phyloP scores from a whole-genome alignment of 2,329 filamentous ascomycete species.

The Penicillium expansum region DNA sequence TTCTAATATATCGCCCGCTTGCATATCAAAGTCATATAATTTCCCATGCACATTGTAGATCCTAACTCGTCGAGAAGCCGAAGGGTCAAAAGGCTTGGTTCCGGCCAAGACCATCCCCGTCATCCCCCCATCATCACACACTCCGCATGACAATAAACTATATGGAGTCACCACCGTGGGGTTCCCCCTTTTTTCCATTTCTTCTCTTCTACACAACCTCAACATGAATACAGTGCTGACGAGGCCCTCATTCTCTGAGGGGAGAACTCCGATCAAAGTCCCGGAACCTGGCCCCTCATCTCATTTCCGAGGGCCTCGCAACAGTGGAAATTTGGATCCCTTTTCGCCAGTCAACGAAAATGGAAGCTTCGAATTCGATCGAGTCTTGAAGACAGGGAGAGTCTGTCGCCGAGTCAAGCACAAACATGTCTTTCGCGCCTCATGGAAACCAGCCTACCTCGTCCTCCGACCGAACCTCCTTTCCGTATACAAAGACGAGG shows the following conservation, averaged over 20 bases:
- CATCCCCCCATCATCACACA: constrained; percentile 3
- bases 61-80: background rate
- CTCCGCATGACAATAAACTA: constrained; percentile 7
- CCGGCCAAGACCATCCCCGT: constrained; percentile 3
- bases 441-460: constrained; percentile 86
- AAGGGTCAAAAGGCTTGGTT: constrained; percentile 10
- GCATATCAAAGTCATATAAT: background rate
- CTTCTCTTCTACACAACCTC: background rate
- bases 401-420: constrained; percentile 87
- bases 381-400: constrained; percentile 84
- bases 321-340: constrained; percentile 55
- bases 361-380: constrained; percentile 93
- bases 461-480: constrained; percentile 87
- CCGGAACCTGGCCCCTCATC: constrained; percentile 27
- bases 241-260: constrained; percentile 24
- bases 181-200: constrained; percentile 6
- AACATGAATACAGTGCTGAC: constrained; percentile 28
- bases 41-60: constrained; percentile 1
- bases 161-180: background rate
- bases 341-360: constrained; percentile 90
- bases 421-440: constrained; percentile 76
- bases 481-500: constrained; percentile 88
- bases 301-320: constrained; percentile 27
- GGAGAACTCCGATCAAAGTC: constrained; percentile 28
- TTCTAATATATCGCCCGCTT: background rate